phyloP scores from a whole-genome alignment of 345 rosid genomes.

The Gossypium australe region DNA sequence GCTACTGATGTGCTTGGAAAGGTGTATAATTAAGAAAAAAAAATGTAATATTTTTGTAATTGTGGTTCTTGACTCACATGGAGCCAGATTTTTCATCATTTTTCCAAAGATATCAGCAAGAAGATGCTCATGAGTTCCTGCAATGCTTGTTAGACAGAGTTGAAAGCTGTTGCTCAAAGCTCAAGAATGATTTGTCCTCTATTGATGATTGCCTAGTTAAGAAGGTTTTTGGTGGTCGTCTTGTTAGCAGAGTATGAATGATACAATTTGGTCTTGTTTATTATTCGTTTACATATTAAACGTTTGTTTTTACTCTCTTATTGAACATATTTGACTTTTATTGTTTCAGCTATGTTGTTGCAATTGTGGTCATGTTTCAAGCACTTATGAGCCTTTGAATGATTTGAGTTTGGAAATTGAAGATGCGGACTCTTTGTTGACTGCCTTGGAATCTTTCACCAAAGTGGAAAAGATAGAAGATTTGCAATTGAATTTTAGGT shows the following conservation, averaged over 20 bases:
- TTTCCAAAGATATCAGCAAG: constrained; percentile 53
- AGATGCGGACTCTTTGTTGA: not conserved
- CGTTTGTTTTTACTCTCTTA: not conserved
- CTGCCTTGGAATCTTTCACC: constrained; percentile 12
- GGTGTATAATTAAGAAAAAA: not conserved
- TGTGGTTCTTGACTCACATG: not conserved
- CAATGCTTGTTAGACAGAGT: constrained; percentile 59
- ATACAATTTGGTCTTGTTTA: not conserved
- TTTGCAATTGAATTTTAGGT: constrained; percentile 30
- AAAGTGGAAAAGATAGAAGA: constrained; percentile 7
- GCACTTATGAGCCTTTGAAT: constrained; percentile 11
- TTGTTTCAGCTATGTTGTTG: constrained; percentile 17
- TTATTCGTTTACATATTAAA: not conserved
- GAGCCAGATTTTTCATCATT: constrained; percentile 19
- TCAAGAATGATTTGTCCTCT: not conserved
- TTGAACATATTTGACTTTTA: not conserved
- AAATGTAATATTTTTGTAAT: not conserved
- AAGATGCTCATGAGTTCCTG: constrained; percentile 75
- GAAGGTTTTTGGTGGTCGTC: constrained; percentile 17
- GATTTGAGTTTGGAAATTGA: constrained; percentile 21
- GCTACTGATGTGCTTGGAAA: not conserved
- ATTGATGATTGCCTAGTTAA: constrained; percentile 12
- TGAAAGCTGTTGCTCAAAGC: constrained; percentile 28
- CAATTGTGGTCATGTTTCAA: constrained; percentile 14
- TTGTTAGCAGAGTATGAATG: constrained; percentile 15